These are phyloP conservation scores for Candida maesae DNA, from an alignment of 805 yeast genomes.

Conservation along the genomic window DNA sequence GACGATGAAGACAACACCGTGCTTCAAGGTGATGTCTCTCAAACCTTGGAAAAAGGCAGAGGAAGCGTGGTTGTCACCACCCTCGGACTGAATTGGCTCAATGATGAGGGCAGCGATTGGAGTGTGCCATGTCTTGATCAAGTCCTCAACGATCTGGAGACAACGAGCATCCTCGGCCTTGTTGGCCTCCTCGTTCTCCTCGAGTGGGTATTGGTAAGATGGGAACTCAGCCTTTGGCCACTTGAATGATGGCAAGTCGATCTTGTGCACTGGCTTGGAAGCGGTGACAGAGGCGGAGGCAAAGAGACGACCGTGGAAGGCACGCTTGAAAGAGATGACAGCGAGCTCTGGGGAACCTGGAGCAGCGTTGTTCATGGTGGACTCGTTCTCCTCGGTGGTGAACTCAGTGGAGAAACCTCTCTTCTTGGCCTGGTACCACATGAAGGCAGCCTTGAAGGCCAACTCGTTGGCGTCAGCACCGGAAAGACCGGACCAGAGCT, in stretches of 20 bases:
- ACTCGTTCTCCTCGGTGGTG: slow-evolving; percentile 60
- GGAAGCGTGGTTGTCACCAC: slow-evolving; percentile 88
- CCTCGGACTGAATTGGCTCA: slow-evolving; percentile 91
- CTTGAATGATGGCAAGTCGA: slow-evolving; percentile 87
- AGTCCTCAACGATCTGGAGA: slow-evolving; percentile 66
- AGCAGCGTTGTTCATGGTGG: slow-evolving; percentile 75
- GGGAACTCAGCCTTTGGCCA: slow-evolving; percentile 99
- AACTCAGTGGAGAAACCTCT: slow-evolving; percentile 64
- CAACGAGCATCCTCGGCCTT: slow-evolving; percentile 77
- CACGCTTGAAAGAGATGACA: slow-evolving; percentile 78
- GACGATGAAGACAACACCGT: slow-evolving; percentile 68
- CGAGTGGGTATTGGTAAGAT: slow-evolving; percentile 77
- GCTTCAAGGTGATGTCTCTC: slow-evolving; percentile 67
- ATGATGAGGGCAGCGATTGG: slow-evolving; percentile 88
- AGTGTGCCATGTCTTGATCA: slow-evolving; percentile 59
- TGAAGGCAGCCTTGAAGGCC: slow-evolving; percentile 86
- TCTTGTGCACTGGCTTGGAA: slow-evolving; percentile 92
- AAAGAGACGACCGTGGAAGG: slow-evolving; percentile 93
- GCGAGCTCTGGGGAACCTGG: slow-evolving; percentile 91
- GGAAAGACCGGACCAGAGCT: slow-evolving; percentile 75
- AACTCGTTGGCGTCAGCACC: slow-evolving; percentile 87
- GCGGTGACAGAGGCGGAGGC: slow-evolving; percentile 90
- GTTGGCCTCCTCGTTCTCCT: slow-evolving; percentile 58
- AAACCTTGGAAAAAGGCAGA: slow-evolving; percentile 75
- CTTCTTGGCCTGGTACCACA: slow-evolving; percentile 66